Evolutionary conservation across 768 basidiomycete genomes (phyloP), one percentile per base, ranked within the genome.

Genomic region (Amanita subjunquillea): DNA sequence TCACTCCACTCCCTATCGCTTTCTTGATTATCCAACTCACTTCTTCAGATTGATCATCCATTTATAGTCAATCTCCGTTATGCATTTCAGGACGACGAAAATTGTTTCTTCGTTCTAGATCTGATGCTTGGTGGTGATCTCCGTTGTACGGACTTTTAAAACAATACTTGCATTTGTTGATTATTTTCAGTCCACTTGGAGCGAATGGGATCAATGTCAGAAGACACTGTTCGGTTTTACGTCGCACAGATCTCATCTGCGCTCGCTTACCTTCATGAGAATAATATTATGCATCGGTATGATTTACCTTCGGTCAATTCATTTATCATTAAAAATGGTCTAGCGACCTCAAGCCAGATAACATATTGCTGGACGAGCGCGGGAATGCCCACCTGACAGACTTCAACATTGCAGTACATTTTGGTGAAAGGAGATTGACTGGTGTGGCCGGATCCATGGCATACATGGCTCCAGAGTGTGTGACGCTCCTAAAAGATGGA

Each of bases 341-440:
- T 59, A 95, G 94, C 23, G 95, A 98, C 66, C 70, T 99, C 61
- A 99, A 98, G 67, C 95, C 95, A 2, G 95, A 97, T 68, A 97
- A 98, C 66, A 92, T 99, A 57, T 82, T 99, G 15, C 81, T 98
- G 15, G 95, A 99, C 65, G 94, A 96, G 62, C 76, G 79, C 47
- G 95, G 95, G 2, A 93, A 99, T 61, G 94, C 94, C 6, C 95
- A 99, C 67, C 74, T 99, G 56, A 98, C 87, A 0, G 95, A 99
- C 65, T 96, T 99, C 69, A 99, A 99, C 66, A 99, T 99, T 54
- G 95, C 95, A 13, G 92, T 98, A 6, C 95, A 99, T 67, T 98
- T 89, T 63, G 82, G 85, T 4, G 92, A 96, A 53, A 78, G 89
- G 52, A 79, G 86, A 54, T 69, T 92, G 32, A 93, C 88, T 10